phyloP scores from a whole-genome alignment of 2,329 filamentous ascomycete species.

The Exophiala calicioides region DNA sequence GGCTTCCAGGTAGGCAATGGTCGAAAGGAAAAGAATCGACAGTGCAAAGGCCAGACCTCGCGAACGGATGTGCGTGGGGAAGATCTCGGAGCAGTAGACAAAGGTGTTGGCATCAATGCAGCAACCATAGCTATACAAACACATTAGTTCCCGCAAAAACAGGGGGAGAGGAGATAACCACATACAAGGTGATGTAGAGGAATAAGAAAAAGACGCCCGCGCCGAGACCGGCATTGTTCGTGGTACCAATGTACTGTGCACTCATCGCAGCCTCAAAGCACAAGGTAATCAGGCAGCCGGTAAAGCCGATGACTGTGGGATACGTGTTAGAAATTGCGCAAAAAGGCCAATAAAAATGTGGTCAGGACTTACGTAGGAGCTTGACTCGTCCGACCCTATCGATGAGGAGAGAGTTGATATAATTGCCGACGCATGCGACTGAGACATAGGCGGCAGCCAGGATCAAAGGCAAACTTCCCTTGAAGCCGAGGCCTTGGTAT shows the following conservation, averaged over 20 bases:
- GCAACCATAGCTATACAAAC: constrained; percentile 2
- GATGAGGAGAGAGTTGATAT: background rate
- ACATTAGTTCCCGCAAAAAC: too few species aligned
- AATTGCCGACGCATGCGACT: background rate
- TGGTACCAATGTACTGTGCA: constrained; percentile 6
- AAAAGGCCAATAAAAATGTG: background rate
- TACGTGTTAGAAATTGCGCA: background rate
- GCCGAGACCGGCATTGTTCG: constrained; percentile 13
- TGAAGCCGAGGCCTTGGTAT: constrained; percentile 4
- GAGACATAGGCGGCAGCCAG: constrained; percentile 3
- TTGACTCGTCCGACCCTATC: constrained; percentile 1
- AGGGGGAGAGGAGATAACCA: background rate
- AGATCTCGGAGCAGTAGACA: constrained; percentile 14
- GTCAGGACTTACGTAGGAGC: background rate
- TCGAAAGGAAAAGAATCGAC: constrained; percentile 5
- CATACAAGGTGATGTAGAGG: constrained; percentile 8
- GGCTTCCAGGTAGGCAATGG: constrained; percentile 8
- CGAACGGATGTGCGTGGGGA: constrained; percentile 15
- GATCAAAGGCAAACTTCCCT: background rate
- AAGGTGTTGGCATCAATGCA: constrained; percentile 7
- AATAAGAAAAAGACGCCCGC: constrained; percentile 21
- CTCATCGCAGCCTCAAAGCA: constrained; percentile 11
- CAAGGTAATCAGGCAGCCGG: background rate
- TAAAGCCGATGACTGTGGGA: background rate
- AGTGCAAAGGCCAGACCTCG: constrained; percentile 6